A percentile compares a stretch with the other conserved stretches of the same genome.
Conservation (phyloP, 1,284 basidiomycete species). For the Puccinia polysora region DNA sequence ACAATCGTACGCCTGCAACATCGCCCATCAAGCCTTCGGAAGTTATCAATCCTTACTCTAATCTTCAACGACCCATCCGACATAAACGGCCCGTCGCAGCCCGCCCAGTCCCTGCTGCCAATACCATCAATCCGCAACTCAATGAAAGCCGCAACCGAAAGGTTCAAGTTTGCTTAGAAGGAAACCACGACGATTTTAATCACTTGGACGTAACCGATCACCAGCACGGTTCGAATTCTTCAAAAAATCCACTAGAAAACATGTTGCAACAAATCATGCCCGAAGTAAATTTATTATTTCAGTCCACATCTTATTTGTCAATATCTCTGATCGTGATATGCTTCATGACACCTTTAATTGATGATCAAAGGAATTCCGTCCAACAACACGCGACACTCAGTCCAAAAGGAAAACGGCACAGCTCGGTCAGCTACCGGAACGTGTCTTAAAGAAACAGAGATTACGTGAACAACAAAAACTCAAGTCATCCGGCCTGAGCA, state of each 20-base stretch:
- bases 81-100: background rate
- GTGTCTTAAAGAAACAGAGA: conserved; percentile 32
- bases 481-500: background rate
- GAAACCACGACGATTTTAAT: background rate
- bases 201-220: background rate
- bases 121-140: background rate
- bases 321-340: background rate
- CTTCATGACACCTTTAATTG: background rate
- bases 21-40: conserved; percentile 31
- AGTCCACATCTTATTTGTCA: background rate
- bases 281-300: conserved; percentile 2
- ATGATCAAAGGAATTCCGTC: conserved; percentile 13
- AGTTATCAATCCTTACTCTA: conserved; percentile 33
- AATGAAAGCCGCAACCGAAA: conserved; percentile 1
- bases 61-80: conserved; percentile 11
- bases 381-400: background rate
- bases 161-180: conserved; percentile 8
- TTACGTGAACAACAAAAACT: conserved; percentile 1
- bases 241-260: background rate
- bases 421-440: conserved; percentile 25
- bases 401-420: conserved; percentile 19
- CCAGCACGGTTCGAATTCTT: too few relatives aligned
- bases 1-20: conserved; percentile 3
- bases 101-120: background rate
- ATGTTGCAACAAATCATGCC: conserved; percentile 21